Evolutionary conservation across 805 yeast species (phyloP), one percentile per base, ranked within the genome.

Genomic region (Lipomyces spencermartinsiae): DNA sequence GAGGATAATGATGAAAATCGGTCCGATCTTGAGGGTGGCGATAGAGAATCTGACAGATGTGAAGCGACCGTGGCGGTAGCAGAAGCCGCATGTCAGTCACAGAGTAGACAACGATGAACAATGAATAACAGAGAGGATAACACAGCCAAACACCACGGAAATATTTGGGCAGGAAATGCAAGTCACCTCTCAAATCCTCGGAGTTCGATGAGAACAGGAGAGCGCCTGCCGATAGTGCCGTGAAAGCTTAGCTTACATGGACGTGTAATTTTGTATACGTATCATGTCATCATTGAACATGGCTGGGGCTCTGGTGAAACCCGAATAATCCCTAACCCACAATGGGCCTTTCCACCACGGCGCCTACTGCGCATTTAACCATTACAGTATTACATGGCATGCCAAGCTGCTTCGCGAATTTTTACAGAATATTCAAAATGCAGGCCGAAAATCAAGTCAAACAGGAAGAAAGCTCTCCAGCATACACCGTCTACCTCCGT

Each of bases 401-500:
- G 3, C 3, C 29, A 25, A 25, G 29, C 29, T 25, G 29, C 29
- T 25, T 25, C 29, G 29, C 43, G 16, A 16, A 37, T 12, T 16
- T 37, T 12, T 43, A 16, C 19, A 43, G 22, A 43, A 43, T 43
- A 43, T 43, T 43, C 22, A 8, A 8, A 5, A 43, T 43, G 49
- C 49, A 43, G 46, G 22, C 10, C 12, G 43, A 31, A 14, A 57
- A 22, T 2, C 43, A 33, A 31, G 58, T 9, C 34, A 19, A 35
- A 14, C 22, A 43, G 19, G 19, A 43, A 16, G 49, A 43, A n/a
- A n/a, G 49, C 2, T 16, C 22, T 6, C 60, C 66, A 34, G 33
- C 39, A 25, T 68, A 65, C 58, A 70, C 78, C 8, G 84, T 84
- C 4, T 84, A 83, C 71, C 76, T 84, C 49, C 80, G 84, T 58